Conservation (phyloP, 345 rosid species). For the Abelmoschus esculentus region DNA sequence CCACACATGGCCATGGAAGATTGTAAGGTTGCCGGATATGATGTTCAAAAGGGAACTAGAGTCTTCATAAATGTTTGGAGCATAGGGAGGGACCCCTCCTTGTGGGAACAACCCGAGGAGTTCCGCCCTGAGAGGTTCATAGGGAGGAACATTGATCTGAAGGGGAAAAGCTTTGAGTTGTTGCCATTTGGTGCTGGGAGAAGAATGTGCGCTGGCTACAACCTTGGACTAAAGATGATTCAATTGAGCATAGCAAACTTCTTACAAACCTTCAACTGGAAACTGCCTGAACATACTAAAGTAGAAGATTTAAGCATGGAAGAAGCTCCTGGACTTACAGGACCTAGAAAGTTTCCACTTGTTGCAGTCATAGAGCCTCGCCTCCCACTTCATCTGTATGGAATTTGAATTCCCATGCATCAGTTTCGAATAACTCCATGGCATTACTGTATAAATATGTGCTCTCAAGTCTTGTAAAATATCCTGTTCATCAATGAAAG, state of each 20-base stretch:
- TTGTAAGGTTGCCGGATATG: background rate
- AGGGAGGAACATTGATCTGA: background rate
- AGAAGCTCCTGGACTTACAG: background rate
- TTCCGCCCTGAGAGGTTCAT: slow-evolving; percentile 28
- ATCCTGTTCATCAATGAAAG: too few relatives aligned
- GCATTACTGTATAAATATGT: too few relatives aligned
- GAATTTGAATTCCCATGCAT: background rate
- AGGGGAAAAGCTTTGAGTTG: slow-evolving; percentile 14
- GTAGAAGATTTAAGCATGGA: background rate
- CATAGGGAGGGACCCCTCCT: background rate
- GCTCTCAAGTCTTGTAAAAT: too few relatives aligned
- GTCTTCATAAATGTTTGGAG: background rate
- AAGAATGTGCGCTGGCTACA: background rate
- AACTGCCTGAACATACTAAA: background rate
- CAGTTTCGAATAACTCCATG: too few relatives aligned
- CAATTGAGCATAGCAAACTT: background rate
- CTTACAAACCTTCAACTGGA: background rate
- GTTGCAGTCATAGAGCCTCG: slow-evolving; percentile 3
- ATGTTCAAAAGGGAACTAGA: background rate
- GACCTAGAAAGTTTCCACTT: background rate
- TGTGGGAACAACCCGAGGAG: background rate
- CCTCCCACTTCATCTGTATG: background rate
- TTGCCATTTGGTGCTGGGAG: slow-evolving; percentile 21
- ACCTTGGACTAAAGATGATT: background rate
- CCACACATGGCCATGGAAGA: background rate